Conservation (phyloP, 441 rosid genomes). For the Erysimum cheiri region DNA sequence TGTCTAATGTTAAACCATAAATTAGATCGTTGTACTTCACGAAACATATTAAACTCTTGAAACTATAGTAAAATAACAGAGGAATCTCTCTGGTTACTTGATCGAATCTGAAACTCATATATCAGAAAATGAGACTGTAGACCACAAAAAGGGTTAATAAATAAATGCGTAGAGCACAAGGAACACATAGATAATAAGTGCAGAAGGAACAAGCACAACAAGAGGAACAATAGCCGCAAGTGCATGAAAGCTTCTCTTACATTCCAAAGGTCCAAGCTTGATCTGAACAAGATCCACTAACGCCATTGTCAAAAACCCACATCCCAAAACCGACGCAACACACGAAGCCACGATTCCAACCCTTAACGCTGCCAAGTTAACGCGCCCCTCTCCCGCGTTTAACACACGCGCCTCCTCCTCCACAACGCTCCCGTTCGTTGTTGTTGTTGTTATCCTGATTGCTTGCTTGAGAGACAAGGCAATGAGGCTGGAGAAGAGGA, state of each 20-base stretch:
- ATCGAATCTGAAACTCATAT: slow-evolving; percentile 15
- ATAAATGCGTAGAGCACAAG: slow-evolving; percentile 68
- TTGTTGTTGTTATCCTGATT: slow-evolving; percentile 49
- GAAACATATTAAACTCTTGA: background rate
- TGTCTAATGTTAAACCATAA: background rate
- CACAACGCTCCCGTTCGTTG: slow-evolving; percentile 18
- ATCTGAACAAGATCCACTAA: slow-evolving; percentile 80
- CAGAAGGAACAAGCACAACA: slow-evolving; percentile 71
- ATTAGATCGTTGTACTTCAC: slow-evolving; percentile 13
- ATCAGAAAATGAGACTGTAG: background rate
- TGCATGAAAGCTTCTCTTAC: slow-evolving; percentile 53
- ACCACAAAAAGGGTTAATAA: slow-evolving; percentile 32
- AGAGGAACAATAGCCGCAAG: slow-evolving; percentile 71
- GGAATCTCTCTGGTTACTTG: slow-evolving; percentile 1
- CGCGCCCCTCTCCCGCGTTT: slow-evolving; percentile 47
- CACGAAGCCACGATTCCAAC: slow-evolving; percentile 65
- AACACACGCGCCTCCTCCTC: slow-evolving; percentile 33
- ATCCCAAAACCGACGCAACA: slow-evolving; percentile 77
- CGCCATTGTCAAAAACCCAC: slow-evolving; percentile 82
- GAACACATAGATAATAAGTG: slow-evolving; percentile 58
- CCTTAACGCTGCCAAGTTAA: slow-evolving; percentile 57
- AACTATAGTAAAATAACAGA: background rate
- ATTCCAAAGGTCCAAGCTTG: slow-evolving; percentile 74
- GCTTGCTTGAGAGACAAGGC: slow-evolving; percentile 78
- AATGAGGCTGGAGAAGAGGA: slow-evolving; percentile 86